These are phyloP conservation scores for Fusarium multiceps DNA, from an alignment of 2,329 filamentous ascomycete genomes.

Conservation along the genomic window DNA sequence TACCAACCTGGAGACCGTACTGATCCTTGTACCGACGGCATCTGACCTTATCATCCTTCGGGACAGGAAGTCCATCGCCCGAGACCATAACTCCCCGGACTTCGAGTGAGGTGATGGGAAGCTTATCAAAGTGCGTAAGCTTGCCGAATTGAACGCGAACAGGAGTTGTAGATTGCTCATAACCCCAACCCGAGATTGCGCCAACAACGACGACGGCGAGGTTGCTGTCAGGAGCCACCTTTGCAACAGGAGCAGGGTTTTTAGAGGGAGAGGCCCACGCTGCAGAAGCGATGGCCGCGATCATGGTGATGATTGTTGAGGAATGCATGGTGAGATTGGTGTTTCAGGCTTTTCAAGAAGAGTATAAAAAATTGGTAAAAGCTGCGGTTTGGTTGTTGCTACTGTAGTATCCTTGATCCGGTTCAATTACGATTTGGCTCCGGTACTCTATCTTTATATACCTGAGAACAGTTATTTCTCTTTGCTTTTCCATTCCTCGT, in stretches of 20 bases:
- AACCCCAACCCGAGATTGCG: not conserved
- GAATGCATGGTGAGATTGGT: not conserved
- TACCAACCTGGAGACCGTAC: not conserved
- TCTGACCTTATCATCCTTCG: not conserved
- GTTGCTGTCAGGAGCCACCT: not conserved
- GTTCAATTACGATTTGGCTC: too few species aligned
- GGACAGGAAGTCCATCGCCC: not conserved
- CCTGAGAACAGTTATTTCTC: too few species aligned
- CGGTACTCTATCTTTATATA: too few species aligned
- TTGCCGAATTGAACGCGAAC: not conserved
- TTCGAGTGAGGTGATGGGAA: not conserved
- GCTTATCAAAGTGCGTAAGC: not conserved
- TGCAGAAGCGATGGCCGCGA: not conserved
- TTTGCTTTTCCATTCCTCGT: too few species aligned
- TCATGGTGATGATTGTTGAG: not conserved
- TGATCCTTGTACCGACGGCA: not conserved
- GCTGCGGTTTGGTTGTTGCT: rapidly evolving
- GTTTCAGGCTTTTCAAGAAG: not conserved
- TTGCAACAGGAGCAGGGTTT: not conserved
- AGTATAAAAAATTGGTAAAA: rapidly evolving
- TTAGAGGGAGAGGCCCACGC: not conserved
- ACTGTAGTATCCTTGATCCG: not conserved
- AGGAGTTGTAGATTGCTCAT: not conserved
- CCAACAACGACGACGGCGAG: not conserved
- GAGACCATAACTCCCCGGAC: not conserved